Evolutionary conservation across 2,329 filamentous ascomycete genomes (phyloP).

Genomic region (Didymella keratinophila): DNA sequence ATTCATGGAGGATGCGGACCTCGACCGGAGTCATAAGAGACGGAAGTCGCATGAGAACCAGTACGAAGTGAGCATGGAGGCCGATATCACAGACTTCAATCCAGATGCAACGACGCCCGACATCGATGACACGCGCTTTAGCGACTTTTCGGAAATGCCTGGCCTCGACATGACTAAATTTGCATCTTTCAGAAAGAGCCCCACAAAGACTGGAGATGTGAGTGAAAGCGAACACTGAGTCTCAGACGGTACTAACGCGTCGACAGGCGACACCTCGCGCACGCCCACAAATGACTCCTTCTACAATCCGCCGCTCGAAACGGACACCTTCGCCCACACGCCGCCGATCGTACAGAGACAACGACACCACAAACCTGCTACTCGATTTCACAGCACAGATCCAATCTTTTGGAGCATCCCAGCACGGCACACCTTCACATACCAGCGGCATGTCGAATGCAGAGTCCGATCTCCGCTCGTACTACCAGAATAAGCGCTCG

Average conservation of each 20-base stretch:
- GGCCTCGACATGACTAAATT: slow-evolving; percentile 80
- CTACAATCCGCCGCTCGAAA: slow-evolving; percentile 55
- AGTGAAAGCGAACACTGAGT: background rate
- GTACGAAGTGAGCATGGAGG: slow-evolving; percentile 32
- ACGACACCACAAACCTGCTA: slow-evolving; percentile 77
- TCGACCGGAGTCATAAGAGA: slow-evolving; percentile 31
- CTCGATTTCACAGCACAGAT: slow-evolving; percentile 88
- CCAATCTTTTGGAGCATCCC: slow-evolving; percentile 59
- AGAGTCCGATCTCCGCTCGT: slow-evolving; percentile 60
- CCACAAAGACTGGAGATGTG: slow-evolving; percentile 33
- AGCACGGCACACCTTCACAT: slow-evolving; percentile 48
- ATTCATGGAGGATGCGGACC: slow-evolving; percentile 43
- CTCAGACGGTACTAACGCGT: slow-evolving; percentile 6
- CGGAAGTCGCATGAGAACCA: slow-evolving; percentile 33
- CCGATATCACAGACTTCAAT: slow-evolving; percentile 45
- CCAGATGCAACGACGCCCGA: slow-evolving; percentile 47
- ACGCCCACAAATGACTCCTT: slow-evolving; percentile 57
- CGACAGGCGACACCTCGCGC: slow-evolving; percentile 46
- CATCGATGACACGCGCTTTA: slow-evolving; percentile 77
- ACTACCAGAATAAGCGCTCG: slow-evolving; percentile 45
- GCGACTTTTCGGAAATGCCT: slow-evolving; percentile 87
- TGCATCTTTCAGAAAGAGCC: slow-evolving; percentile 70
- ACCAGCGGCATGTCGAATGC: slow-evolving; percentile 57
- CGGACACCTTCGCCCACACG: slow-evolving; percentile 62
- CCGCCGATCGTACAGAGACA: slow-evolving; percentile 57